A percentile compares a stretch with the other conserved stretches of the same genome.
phyloP scores from a whole-genome alignment of 2,329 filamentous ascomycete genomes.

The Dothistroma pini region DNA sequence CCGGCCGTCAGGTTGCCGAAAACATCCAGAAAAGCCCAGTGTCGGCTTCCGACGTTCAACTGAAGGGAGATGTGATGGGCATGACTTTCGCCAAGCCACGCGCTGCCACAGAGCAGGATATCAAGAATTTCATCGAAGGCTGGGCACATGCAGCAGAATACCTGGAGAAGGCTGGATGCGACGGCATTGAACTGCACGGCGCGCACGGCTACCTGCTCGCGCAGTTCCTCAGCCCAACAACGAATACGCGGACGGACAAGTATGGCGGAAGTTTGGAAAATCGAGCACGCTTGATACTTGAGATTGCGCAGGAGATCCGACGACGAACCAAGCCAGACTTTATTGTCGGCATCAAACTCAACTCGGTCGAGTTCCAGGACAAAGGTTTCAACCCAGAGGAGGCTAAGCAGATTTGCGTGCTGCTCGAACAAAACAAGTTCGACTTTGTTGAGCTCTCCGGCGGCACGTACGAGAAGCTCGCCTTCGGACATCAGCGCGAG shows the following conservation, averaged over 20 bases:
- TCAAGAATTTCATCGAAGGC: slow-evolving; percentile 55
- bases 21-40: slow-evolving; percentile 50
- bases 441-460: slow-evolving; percentile 59
- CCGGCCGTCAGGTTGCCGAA: slow-evolving; percentile 54
- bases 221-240: slow-evolving; percentile 43
- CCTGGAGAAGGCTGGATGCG: slow-evolving; percentile 59
- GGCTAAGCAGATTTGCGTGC: slow-evolving; percentile 36
- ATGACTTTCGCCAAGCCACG: slow-evolving; percentile 53
- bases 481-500: slow-evolving; percentile 52
- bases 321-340: slow-evolving; percentile 40
- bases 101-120: slow-evolving; percentile 53
- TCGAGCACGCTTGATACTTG: slow-evolving; percentile 41
- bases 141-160: slow-evolving; percentile 62
- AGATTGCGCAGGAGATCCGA: slow-evolving; percentile 40
- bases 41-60: slow-evolving; percentile 49
- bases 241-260: slow-evolving; percentile 43
- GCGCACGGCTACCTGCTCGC: slow-evolving; percentile 46
- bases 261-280: slow-evolving; percentile 44
- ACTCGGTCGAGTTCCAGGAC: slow-evolving; percentile 54
- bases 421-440: slow-evolving; percentile 49
- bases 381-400: slow-evolving; percentile 53
- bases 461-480: slow-evolving; percentile 56
- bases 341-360: slow-evolving; percentile 56
- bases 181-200: slow-evolving; percentile 48
- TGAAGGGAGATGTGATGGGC: slow-evolving; percentile 44